Evolutionary conservation across 2,329 filamentous ascomycete species (phyloP).

Genomic region (Botrytis deweyae): DNA sequence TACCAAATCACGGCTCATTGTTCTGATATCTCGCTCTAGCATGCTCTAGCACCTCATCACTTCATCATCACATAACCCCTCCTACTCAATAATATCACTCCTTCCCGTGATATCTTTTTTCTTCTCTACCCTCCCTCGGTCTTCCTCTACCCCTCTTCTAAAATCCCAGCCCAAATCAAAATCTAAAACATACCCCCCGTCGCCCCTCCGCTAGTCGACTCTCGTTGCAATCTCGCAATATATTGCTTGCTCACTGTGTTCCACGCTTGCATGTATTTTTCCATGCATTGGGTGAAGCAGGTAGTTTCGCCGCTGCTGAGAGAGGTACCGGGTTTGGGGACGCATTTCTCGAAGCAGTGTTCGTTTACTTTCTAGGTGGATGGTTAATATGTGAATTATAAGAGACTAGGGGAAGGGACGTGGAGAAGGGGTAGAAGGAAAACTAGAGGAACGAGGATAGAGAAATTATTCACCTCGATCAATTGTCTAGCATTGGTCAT

Average conservation of each 20-base stretch:
- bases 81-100: background rate
- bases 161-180: background rate
- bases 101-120: background rate
- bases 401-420: slow-evolving; percentile 24
- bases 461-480: slow-evolving; percentile 59
- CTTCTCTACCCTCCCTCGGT: too few relatives aligned
- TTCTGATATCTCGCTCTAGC: background rate
- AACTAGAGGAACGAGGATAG: background rate
- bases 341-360: slow-evolving; percentile 76
- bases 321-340: slow-evolving; percentile 66
- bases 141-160: background rate
- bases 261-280: slow-evolving; percentile 82
- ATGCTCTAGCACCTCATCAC: background rate
- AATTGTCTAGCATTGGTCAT: slow-evolving; percentile 67
- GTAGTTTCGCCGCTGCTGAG: slow-evolving; percentile 63
- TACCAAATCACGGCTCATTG: background rate
- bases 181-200: slow-evolving; percentile 17
- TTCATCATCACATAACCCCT: background rate
- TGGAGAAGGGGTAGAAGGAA: too few relatives aligned
- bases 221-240: slow-evolving; percentile 46
- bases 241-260: slow-evolving; percentile 71
- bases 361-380: slow-evolving; percentile 71
- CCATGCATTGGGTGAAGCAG: slow-evolving; percentile 76
- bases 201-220: slow-evolving; percentile 21
- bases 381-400: slow-evolving; percentile 47